Evolutionary conservation across 2,329 filamentous ascomycete genomes (phyloP).

Genomic region (Scolecobasidium constrictum): DNA sequence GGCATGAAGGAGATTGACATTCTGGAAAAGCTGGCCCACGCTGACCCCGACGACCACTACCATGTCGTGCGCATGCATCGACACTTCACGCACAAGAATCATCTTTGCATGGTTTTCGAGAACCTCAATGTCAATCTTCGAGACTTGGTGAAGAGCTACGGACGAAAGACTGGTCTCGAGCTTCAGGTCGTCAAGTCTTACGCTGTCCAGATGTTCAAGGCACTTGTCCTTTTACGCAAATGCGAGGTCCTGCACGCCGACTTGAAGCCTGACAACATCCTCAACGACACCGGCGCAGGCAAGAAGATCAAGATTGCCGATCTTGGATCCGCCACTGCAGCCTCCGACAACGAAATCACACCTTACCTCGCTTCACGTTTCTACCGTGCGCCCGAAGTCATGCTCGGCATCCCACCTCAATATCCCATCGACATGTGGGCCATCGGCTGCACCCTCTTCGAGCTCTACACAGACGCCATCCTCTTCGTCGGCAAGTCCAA

Average conservation of each 20-base stretch:
- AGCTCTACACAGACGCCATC: slow-evolving; percentile 95
- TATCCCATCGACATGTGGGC: slow-evolving; percentile 97
- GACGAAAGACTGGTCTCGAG: slow-evolving; percentile 87
- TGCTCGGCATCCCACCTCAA: slow-evolving; percentile 91
- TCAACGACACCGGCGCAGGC: slow-evolving; percentile 66
- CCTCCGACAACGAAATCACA: slow-evolving; percentile 82
- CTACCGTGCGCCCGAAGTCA: slow-evolving; percentile 94
- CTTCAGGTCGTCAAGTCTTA: slow-evolving; percentile 78
- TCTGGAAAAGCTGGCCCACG: slow-evolving; percentile 71
- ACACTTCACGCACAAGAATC: slow-evolving; percentile 86
- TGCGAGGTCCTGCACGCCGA: slow-evolving; percentile 93
- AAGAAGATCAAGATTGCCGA: slow-evolving; percentile 91
- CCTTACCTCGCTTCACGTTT: slow-evolving; percentile 95
- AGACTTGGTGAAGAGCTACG: slow-evolving; percentile 91
- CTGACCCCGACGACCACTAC: slow-evolving; percentile 81
- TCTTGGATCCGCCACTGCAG: slow-evolving; percentile 88
- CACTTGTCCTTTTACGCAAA: slow-evolving; percentile 76
- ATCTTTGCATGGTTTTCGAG: slow-evolving; percentile 95
- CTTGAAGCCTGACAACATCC: slow-evolving; percentile 93
- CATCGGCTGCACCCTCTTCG: slow-evolving; percentile 91
- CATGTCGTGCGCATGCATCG: slow-evolving; percentile 83
- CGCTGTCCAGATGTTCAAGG: slow-evolving; percentile 88
- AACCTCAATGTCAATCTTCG: slow-evolving; percentile 87
- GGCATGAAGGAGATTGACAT: slow-evolving; percentile 93
- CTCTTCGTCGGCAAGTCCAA: slow-evolving; percentile 91